A percentile compares a stretch with the other conserved stretches of the same genome.
Conservation (phyloP, 1,284 basidiomycete genomes). For the Pholiota adiposa region DNA sequence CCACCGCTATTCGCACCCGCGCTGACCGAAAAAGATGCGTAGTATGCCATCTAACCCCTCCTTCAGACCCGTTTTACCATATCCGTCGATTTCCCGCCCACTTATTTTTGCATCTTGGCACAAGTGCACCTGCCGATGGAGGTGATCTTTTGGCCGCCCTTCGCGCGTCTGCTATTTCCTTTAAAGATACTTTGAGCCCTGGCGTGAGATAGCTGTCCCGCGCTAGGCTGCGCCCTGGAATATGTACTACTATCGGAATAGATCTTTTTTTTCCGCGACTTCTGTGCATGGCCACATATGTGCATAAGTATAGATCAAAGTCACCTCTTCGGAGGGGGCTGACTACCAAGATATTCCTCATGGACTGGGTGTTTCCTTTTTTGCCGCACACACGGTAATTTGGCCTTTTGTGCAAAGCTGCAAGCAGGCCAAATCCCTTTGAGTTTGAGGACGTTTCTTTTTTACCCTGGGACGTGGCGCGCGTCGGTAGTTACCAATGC, state of each 20-base stretch:
- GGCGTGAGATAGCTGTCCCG: conserved; percentile 8
- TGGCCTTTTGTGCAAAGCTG: background rate
- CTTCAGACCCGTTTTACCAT: background rate
- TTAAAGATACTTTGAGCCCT: background rate
- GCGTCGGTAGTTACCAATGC: background rate
- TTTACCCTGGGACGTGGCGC: background rate
- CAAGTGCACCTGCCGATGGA: background rate
- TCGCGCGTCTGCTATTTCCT: conserved; percentile 2
- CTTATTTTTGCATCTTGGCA: conserved; percentile 1
- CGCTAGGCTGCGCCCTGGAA: background rate
- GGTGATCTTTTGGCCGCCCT: background rate
- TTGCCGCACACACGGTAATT: background rate
- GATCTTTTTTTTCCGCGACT: background rate
- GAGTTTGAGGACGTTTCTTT: background rate
- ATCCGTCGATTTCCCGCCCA: background rate
- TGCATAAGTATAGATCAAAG: background rate
- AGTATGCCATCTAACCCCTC: background rate
- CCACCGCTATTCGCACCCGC: background rate
- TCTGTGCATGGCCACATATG: background rate
- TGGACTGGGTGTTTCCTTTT: background rate
- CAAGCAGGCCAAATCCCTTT: too few relatives aligned
- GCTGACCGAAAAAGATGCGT: background rate
- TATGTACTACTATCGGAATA: too few relatives aligned
- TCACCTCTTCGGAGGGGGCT: too few relatives aligned
- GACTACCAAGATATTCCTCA: background rate